Evolutionary conservation across 1,284 basidiomycete species (phyloP).

Genomic region (Cryptococcus sp.): DNA sequence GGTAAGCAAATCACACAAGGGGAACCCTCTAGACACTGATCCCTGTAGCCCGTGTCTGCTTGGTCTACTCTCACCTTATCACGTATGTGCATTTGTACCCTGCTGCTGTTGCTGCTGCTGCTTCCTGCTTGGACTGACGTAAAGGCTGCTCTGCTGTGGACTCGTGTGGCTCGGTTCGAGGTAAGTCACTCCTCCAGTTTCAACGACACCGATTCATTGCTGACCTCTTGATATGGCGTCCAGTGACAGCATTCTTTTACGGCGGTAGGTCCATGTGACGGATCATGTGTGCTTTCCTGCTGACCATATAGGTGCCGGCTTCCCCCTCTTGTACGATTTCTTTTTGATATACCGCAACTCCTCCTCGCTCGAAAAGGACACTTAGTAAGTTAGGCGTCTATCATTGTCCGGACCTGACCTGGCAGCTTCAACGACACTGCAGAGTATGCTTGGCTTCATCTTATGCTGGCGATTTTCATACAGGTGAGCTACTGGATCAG

Average conservation of each 20-base stretch:
- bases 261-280: constrained; percentile 23
- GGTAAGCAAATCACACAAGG: constrained; percentile 10
- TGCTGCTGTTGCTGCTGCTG: constrained; percentile 12
- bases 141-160: constrained; percentile 29
- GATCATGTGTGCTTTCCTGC: not conserved
- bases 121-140: not conserved
- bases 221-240: constrained; percentile 45
- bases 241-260: constrained; percentile 40
- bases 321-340: constrained; percentile 40
- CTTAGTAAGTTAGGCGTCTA: constrained; percentile 22
- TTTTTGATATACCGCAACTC: constrained; percentile 46
- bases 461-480: constrained; percentile 32
- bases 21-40: not conserved
- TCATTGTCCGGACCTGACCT: not conserved
- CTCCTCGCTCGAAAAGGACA: constrained; percentile 34
- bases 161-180: constrained; percentile 14
- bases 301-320: constrained; percentile 21
- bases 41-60: constrained; percentile 27
- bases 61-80: constrained; percentile 16
- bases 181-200: constrained; percentile 9
- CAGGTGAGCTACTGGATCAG: constrained; percentile 17
- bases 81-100: not conserved
- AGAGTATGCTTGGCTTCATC: constrained; percentile 41
- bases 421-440: constrained; percentile 32
- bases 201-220: too few relatives aligned